Evolutionary conservation across 2,329 filamentous ascomycete species (phyloP), one percentile per base, ranked within the genome.

Genomic region (Grosmannia penicillata): DNA sequence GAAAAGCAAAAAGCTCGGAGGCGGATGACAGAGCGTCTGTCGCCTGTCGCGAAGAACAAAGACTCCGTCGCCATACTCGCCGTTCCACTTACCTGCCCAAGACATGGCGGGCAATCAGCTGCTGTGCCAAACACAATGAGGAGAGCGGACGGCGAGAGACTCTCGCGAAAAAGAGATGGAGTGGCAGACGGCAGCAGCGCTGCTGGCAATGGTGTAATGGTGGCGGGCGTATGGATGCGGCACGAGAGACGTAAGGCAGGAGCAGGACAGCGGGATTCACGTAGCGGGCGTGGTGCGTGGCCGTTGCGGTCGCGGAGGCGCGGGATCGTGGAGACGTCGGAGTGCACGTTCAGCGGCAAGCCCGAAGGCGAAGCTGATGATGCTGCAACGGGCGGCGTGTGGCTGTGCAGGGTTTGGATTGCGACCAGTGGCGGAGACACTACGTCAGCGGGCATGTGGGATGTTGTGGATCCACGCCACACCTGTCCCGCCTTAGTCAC

Each of bases 11-110:
- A n/a, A n/a, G n/a, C n/a, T n/a, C n/a, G n/a, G n/a, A n/a, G n/a
- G 32, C 17, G 21, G 37, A 37, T 13, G n/a, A 15, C 25, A 8
- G 6, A 24, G 23, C 32, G 15, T 15, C 10, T 25, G 11, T 22
- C 25, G 8, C 24, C 7, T 7, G 7, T 8, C 7, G 24, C 24
- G 7, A 25, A 32, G 22, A 31, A 37, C 36, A 33, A 13, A 21
- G 3, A 15, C 38, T 28, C 8, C 27, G 14, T 35, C 18, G n/a
- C n/a, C n/a, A n/a, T n/a, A n/a, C n/a, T n/a, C n/a, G n/a, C n/a
- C n/a, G n/a, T n/a, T n/a, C n/a, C n/a, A n/a, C 55, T 41, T 59
- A 65, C 62, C 62, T 49, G 62, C 62, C 62, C 62, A 66, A 45
- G 62, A 65, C 62, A 66, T 66, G 49, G 47, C 59, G 52, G 43